A percentile compares a stretch with the other conserved stretches of the same genome.
These are phyloP conservation scores for Eucalyptus regnans DNA, from an alignment of 345 rosid species.

Conservation along the genomic window DNA sequence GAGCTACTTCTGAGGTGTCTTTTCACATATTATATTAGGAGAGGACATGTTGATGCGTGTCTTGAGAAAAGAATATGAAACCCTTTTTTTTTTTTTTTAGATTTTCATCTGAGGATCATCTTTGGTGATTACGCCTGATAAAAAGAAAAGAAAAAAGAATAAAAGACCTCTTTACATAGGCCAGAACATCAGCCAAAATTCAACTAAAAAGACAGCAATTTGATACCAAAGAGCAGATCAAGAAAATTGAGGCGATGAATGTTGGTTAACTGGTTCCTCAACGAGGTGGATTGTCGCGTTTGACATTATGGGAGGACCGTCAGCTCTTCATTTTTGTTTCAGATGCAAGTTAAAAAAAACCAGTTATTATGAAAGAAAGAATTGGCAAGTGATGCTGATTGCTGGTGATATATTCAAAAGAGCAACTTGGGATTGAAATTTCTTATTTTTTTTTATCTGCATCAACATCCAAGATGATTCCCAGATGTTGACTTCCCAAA, in stretches of 20 bases:
- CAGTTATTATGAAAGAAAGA: not conserved
- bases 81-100: not conserved
- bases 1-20: not conserved
- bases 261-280: not conserved
- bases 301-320: not conserved
- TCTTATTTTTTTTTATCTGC: not conserved
- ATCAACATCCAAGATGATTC: not conserved
- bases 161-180: not conserved
- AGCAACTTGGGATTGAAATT: not conserved
- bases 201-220: not conserved
- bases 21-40: not conserved
- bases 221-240: not conserved
- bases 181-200: not conserved
- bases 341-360: not conserved
- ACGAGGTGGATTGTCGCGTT: not conserved
- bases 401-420: not conserved
- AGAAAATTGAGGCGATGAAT: not conserved
- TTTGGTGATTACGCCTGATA: not conserved
- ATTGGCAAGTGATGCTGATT: not conserved
- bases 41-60: not conserved
- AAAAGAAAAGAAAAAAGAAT: not conserved
- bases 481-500: not conserved
- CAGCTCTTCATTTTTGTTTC: not conserved
- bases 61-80: not conserved
- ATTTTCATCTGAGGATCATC: not conserved